Conservation (phyloP, 345 rosid genomes). For the Lepidium africanum region DNA sequence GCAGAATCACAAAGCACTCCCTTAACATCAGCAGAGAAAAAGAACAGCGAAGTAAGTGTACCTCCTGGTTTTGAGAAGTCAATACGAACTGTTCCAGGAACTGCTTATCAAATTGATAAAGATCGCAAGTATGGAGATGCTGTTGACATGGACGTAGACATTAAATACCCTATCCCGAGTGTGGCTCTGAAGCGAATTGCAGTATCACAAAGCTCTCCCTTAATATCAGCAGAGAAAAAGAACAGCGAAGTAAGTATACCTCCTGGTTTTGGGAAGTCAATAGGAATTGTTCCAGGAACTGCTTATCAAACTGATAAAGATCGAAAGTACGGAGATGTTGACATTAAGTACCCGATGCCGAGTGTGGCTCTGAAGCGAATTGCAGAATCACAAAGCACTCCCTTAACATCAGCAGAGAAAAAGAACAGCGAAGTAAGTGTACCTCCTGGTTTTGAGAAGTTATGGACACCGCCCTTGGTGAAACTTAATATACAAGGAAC, state of each 20-base stretch:
- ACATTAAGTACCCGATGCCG: not conserved
- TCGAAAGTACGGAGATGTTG: no score
- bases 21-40: constrained; percentile 6
- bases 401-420: constrained; percentile 6
- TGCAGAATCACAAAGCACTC: not conserved
- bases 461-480: constrained; percentile 26
- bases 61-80: constrained; percentile 28
- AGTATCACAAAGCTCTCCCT: not conserved
- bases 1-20: not conserved
- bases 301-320: not conserved
- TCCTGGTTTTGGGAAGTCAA: constrained; percentile 24
- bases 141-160: constrained; percentile 21
- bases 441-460: constrained; percentile 28
- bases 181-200: not conserved
- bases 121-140: not conserved
- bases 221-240: constrained; percentile 5
- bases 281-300: not conserved
- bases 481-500: constrained; percentile 39
- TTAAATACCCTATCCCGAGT: not conserved
- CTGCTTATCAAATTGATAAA: no score
- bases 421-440: not conserved
- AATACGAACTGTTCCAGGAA: no score
- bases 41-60: not conserved
- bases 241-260: not conserved
- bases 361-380: not conserved